Evolutionary conservation across 2,329 filamentous ascomycete genomes (phyloP), one percentile per base, ranked within the genome.

Genomic region (Cladosporium sp.): DNA sequence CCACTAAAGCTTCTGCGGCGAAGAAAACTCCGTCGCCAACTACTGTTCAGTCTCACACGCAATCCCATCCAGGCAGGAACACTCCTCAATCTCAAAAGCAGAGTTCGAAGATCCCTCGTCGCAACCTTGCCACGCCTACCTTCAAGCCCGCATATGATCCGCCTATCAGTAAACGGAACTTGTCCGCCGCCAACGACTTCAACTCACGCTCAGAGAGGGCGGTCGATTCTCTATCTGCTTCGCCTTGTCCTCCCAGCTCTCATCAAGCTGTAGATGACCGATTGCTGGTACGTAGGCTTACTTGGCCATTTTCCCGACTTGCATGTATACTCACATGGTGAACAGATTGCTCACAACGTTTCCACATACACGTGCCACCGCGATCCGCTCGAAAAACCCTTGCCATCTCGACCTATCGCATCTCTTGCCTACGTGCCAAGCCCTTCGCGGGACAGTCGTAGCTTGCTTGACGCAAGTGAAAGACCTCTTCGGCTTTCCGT

Each of bases 401-500:
- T 81, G 5, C 79, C 79, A 10, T 75, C 77, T 49, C 75, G 76
- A 11, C 79, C 79, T 2, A 64, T 78, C 14, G 75, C 71, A 28
- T 74, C 76, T 16, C 33, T 79, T 5, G 62, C 72, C 11, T 69
- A 75, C 40, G 68, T 70, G 3, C 57, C 69, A 23, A 78, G 75
- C 60, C 78, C 78, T 3, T 71, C 69, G 8, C 79, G 78, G 67
- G 73, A 77, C 35, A 72, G 73, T 31, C 76, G 77, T 18, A 77
- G 75, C 2, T 72, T 81, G 23, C 67, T 81, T 6, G 79, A 80
- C 64, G 79, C 79, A 16, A 73, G 73, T 28, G 76, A 79, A 62
- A 67, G 67, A 57, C 74, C 72, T 50, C 65, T 75, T 7, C 68
- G 67, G 37, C 28, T 69, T 18, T 65, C 60, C 2, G 35, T 66